These are phyloP conservation scores for Diaporthe aspalathi DNA, from an alignment of 2,329 filamentous ascomycete genomes.

Conservation along the genomic window DNA sequence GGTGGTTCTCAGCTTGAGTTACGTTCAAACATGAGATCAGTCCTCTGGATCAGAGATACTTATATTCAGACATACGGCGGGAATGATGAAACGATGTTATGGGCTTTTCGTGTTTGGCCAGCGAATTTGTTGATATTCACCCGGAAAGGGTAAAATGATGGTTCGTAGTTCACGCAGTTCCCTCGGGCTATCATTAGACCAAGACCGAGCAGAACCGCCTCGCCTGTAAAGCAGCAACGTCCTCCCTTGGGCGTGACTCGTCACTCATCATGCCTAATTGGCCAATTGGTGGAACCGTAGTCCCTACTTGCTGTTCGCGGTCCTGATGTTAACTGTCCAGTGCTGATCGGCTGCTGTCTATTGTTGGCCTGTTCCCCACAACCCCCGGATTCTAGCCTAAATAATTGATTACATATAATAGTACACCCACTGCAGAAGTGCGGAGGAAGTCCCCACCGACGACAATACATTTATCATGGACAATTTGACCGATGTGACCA, in stretches of 20 bases:
- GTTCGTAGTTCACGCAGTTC: background rate
- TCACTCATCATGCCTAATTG: background rate
- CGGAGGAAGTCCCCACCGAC: slow-evolving; percentile 18
- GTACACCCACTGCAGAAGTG: no score
- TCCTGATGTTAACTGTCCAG: background rate
- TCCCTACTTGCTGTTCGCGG: background rate
- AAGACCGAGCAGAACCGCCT: slow-evolving; percentile 17
- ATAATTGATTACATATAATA: no score
- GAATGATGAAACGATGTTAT: slow-evolving; percentile 17
- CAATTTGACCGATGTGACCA: slow-evolving; percentile 19
- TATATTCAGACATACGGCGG: background rate
- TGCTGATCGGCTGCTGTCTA: background rate
- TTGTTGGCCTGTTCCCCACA: slow-evolving; percentile 6
- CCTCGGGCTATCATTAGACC: slow-evolving; percentile 34
- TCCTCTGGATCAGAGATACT: background rate
- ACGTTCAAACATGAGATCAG: background rate
- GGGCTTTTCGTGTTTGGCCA: background rate
- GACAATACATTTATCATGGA: slow-evolving; percentile 9
- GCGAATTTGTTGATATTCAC: background rate
- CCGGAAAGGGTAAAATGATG: background rate
- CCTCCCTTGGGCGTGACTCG: slow-evolving; percentile 1
- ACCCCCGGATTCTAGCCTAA: slow-evolving; percentile 11
- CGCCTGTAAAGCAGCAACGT: background rate
- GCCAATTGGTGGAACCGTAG: slow-evolving; percentile 37
- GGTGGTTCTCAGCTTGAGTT: background rate